Evolutionary conservation across 345 rosid genomes (phyloP), one percentile per base, ranked within the genome.

Genomic region (Eucalyptus camaldulensis): DNA sequence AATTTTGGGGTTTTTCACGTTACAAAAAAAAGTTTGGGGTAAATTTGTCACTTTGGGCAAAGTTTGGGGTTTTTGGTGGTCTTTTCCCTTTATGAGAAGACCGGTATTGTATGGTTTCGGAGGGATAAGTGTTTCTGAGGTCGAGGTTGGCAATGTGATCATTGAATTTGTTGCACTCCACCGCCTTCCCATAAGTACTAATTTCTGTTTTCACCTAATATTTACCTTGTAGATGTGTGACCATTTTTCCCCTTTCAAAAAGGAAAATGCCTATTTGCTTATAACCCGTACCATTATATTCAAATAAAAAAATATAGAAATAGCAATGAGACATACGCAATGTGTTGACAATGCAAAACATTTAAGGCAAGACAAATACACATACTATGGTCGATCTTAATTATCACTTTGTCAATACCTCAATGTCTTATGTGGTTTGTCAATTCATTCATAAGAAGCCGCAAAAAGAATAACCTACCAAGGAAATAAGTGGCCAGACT

Each of bases 91-190:
- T 56, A 24, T 51, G 5, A 58, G 10, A 58, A 25, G n/a, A 58
- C n/a, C 4, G 6, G 1, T 27, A 6, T 60, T 60, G 31, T 11
- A 25, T 27, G 15, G 15, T 25, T 0, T 3, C 1, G 0, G 10
- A 54, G 25, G 10, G 60, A 54, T 5, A 21, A 54, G 4, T 60
- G 15, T 2, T 27, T 1, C 16, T 21, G 3, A 21, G 27, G 60
- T 54, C 1, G 11, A 54, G 27, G 60, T 4, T 25, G 3, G 27
- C 13, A 60, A 27, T 27, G 8, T 60, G n/a, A 60, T 3, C 15
- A 13, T 1, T 60, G 31, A 60, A 11, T 60, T 60, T 2, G 6
- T 60, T 29, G 13, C 31, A 60, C 67, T 27, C 15, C 14, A 58
- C 65, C 6, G 31, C 31, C 65, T n/a, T 27, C 31, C 2, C 31